Evolutionary conservation across 2,329 filamentous ascomycete species (phyloP).

Genomic region (Hypoxylon sp.): DNA sequence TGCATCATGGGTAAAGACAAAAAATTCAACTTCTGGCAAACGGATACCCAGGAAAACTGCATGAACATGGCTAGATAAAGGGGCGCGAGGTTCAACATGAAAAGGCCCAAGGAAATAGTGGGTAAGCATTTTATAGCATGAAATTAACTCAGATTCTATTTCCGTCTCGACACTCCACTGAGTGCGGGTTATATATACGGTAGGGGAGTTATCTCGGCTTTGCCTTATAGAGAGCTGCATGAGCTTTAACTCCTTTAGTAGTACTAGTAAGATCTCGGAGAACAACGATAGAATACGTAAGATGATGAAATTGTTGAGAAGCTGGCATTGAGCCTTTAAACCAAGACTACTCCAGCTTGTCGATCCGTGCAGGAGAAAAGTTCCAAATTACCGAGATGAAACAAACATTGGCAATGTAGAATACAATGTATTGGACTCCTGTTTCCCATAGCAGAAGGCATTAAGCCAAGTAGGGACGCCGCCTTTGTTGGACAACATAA

Average conservation of each 20-base stretch:
- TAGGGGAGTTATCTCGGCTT: slow-evolving; percentile 4
- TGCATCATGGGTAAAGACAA: slow-evolving; percentile 31
- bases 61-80: slow-evolving; percentile 38
- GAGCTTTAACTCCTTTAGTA: not conserved
- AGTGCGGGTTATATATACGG: slow-evolving; percentile 18
- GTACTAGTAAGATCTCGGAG: not conserved
- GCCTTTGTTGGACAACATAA: not conserved
- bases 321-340: not conserved
- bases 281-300: not conserved
- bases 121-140: slow-evolving; percentile 18
- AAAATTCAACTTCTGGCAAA: slow-evolving; percentile 44
- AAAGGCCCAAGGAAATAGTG: slow-evolving; percentile 29
- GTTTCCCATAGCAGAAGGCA: not conserved
- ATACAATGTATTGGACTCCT: slow-evolving; percentile 3
- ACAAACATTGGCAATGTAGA: slow-evolving; percentile 17
- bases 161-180: slow-evolving; percentile 2
- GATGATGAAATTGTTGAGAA: not conserved
- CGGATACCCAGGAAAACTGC: slow-evolving; percentile 35
- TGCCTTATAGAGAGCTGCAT: not conserved
- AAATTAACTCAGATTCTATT: slow-evolving; percentile 22
- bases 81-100: slow-evolving; percentile 44
- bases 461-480: not conserved
- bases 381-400: slow-evolving; percentile 27
- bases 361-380: slow-evolving; percentile 27
- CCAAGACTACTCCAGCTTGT: not conserved